Conservation (phyloP, 305 asterid species). For the Solanum hybrid region DNA sequence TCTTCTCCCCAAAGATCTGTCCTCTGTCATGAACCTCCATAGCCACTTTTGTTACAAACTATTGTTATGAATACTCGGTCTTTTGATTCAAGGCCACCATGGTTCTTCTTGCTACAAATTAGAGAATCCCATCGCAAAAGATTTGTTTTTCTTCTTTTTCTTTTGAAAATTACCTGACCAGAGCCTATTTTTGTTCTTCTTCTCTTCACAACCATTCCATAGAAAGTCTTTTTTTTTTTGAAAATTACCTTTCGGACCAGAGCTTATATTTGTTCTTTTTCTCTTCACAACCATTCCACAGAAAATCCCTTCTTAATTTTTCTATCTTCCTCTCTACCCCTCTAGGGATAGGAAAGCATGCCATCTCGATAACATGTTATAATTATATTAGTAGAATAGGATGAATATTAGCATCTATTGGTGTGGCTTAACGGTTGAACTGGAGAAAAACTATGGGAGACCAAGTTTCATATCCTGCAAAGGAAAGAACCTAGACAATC, state of each 20-base stretch:
- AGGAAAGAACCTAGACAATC: not conserved
- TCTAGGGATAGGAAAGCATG: not conserved
- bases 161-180: not conserved
- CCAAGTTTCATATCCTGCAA: not conserved
- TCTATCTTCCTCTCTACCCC: not conserved
- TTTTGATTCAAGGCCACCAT: not conserved
- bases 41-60: not conserved
- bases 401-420: not conserved
- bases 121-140: not conserved
- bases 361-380: not conserved
- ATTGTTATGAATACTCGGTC: not conserved
- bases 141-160: not conserved
- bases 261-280: not conserved
- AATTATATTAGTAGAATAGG: not conserved
- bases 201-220: not conserved
- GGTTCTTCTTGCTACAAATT: not conserved
- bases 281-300: not conserved
- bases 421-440: not conserved
- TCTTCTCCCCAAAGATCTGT: not conserved
- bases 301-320: not conserved
- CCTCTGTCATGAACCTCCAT: not conserved
- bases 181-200: not conserved
- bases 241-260: not conserved
- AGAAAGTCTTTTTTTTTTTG: not conserved
- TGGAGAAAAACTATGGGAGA: not conserved